Evolutionary conservation across 441 rosid species (phyloP), one percentile per base, ranked within the genome.

Genomic region (Mallotus repandus): DNA sequence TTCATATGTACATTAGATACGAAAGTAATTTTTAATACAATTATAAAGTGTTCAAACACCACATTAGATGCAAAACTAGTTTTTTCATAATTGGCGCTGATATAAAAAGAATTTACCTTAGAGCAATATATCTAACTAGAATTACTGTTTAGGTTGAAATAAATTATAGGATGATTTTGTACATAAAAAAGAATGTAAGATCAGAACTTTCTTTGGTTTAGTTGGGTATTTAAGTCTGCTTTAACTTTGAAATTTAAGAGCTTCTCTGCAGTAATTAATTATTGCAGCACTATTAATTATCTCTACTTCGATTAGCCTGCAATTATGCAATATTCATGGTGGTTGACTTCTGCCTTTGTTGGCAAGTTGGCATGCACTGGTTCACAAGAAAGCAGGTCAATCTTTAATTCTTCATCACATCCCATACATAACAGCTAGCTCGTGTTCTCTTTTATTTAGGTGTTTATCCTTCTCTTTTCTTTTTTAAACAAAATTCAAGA

Each of bases 321-420:
- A 55, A 73, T 73, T 55, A 71, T 79, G 53, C 66, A 70, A 63
- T 59, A 55, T 62, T 48, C 53, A 22, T 72, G 75, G 73, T 45
- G 60, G 85, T 86, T 87, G 83, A 82, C 88, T 77, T 79, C 76
- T 41, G 70, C 25, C 53, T 70, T 45, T 29, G 16, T 38, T 61
- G 65, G 35, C 71, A 73, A 72, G 35, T n/a, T 48, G 85, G 72
- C 53, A 73, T 70, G 74, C 69, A 78, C 68, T 54, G 59, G 58
- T 68, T 78, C 78, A 79, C 77, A 78, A 62, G 78, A 84, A 62
- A 68, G 63, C 50, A 72, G 75, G 82, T 83, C 88, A 78, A 83
- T 73, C 79, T 81, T 80, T 70, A 69, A 84, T 82, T 84, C 77
- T 78, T 66, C 78, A 45, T 60, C 60, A 38, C 69, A 65, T 50